Base-by-base conservation (phyloP, 768 basidiomycete species). In the Strobilomyces echinocephalus region DNA sequence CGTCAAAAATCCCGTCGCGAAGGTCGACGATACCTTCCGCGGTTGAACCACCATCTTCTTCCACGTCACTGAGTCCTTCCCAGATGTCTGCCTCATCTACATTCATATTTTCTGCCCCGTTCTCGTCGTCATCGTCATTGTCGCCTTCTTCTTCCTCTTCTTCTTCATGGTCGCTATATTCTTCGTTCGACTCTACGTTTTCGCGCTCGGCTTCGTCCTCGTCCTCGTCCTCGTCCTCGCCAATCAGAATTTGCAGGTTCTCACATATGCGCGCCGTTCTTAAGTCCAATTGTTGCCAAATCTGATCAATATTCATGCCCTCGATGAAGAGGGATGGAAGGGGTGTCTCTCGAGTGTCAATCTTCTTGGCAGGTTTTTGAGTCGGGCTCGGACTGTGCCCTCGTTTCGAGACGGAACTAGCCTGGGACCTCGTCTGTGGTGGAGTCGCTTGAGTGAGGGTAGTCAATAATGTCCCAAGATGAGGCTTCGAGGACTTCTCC, bases 271-370 rank as follows among this genome's bases (percentile, higher is more conserved):
- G 79, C 56, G 82, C 79, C 15, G 85, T 75, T 41, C 91, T 76
- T 50, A 99, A 74, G 64, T 98, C 95, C 50, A 98, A 69, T 72
- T 99, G 95, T 38, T 85, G 86, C 95, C 95, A 99, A 26, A 97
- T 75, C 68, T 95, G 94, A 52, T 91, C 89, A 21, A 82, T 78
- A 60, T 84, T 87, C 82, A 97, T 85, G 16, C 79, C 85, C 20
- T 91, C 82, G 12, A 85, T 74, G 54, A 84, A 88, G 18, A 99
- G 79, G 34, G 80, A 80, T 8, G 82, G 74, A 3, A 97, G 69
- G 7, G 94, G 94, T 1, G 95, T 97, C 24, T 72, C 72, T 47
- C 74, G 64, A 46, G 84, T 74, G 11, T 69, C 50, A 5, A 65
- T 44, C 41, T 65, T 69, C 30, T 67, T 63, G 34, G 54, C 69